These are phyloP conservation scores for Rosa lucieae DNA, from an alignment of 306 rosid species.

Conservation along the genomic window DNA sequence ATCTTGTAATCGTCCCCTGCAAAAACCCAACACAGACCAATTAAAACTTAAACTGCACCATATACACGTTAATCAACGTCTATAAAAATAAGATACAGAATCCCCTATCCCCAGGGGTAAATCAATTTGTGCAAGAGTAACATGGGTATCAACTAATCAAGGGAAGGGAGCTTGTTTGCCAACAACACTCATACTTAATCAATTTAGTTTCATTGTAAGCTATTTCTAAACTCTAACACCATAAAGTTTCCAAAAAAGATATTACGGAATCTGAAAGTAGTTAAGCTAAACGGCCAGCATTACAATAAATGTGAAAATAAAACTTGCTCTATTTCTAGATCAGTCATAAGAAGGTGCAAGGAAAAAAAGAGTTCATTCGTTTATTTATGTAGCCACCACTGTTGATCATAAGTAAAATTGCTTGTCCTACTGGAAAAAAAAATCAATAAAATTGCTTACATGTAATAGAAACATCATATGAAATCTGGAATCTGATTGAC, in stretches of 20 bases:
- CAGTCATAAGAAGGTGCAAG: background rate
- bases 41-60: background rate
- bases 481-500: background rate
- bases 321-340: background rate
- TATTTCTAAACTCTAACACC: background rate
- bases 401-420: background rate
- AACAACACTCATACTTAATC: background rate
- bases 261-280: background rate
- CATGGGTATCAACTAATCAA: background rate
- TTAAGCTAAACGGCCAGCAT: background rate
- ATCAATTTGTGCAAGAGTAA: background rate
- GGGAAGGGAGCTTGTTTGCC: background rate
- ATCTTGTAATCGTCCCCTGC: constrained; percentile 99
- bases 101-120: background rate
- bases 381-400: background rate
- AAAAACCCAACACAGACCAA: constrained; percentile 23
- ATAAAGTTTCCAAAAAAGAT: background rate
- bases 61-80: background rate
- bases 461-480: background rate
- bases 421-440: background rate
- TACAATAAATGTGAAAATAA: background rate
- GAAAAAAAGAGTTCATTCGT: background rate
- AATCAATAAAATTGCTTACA: background rate
- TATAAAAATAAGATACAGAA: too few relatives aligned
- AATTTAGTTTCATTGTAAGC: background rate